These are phyloP conservation scores for Fraxinus sp. DNA, from an alignment of 305 asterid genomes.

Conservation along the genomic window DNA sequence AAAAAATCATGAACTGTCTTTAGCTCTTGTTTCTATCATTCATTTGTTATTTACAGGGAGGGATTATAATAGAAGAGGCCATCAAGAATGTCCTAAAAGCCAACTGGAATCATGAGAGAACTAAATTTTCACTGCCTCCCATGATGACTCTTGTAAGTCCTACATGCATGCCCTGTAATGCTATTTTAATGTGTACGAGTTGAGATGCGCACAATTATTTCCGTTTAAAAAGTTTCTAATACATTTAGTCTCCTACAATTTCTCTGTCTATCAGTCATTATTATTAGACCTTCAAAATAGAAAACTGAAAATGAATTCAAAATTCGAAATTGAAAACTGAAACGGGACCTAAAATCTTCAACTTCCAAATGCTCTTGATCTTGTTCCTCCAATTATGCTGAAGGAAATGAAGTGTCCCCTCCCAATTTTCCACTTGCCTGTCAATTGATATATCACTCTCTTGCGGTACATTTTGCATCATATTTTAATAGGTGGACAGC, in stretches of 20 bases:
- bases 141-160: conserved; percentile 81
- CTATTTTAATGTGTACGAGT: neutral
- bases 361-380: neutral
- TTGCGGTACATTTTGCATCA: neutral
- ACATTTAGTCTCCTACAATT: neutral
- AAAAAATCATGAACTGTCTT: neutral
- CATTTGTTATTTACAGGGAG: conserved; percentile 48
- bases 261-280: neutral
- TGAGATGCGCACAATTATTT: conserved; percentile 15
- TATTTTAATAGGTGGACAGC: neutral
- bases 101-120: conserved; percentile 91
- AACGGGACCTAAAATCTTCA: neutral
- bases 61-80: conserved; percentile 55
- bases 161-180: conserved; percentile 15
- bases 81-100: conserved; percentile 68
- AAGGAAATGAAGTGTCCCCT: neutral
- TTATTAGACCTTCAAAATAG: neutral
- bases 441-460: neutral
- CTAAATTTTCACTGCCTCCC: conserved; percentile 83
- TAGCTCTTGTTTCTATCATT: neutral
- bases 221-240: neutral
- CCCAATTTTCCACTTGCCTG: neutral
- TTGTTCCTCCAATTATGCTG: neutral
- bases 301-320: neutral
- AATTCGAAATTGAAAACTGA: no score